Conservation (phyloP, 1,284 basidiomycete genomes). For the Xanthoconium separans region DNA sequence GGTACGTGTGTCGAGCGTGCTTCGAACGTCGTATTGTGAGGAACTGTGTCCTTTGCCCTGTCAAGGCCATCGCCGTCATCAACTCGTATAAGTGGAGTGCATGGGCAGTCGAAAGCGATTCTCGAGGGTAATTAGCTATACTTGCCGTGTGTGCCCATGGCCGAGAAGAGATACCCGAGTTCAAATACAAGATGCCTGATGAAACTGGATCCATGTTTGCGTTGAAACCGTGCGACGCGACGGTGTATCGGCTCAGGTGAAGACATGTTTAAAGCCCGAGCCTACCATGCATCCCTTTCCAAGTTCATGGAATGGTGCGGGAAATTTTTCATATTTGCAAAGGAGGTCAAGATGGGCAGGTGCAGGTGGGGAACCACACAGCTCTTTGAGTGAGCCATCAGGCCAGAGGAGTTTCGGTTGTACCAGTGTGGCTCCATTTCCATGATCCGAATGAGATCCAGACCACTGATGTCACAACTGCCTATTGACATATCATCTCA, state of each 20-base stretch:
- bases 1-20: slow-evolving; percentile 41
- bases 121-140: slow-evolving; percentile 64
- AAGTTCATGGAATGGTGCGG: slow-evolving; percentile 39
- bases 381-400: slow-evolving; percentile 80
- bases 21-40: background rate
- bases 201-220: slow-evolving; percentile 79
- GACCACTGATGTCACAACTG: slow-evolving; percentile 16
- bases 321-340: slow-evolving; percentile 88
- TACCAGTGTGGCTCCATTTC: slow-evolving; percentile 60
- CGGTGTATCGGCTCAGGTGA: slow-evolving; percentile 83
- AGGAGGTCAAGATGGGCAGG: slow-evolving; percentile 81
- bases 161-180: slow-evolving; percentile 97
- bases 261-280: slow-evolving; percentile 77
- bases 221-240: slow-evolving; percentile 96
- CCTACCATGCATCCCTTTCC: background rate
- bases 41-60: background rate
- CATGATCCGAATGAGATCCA: background rate
- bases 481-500: slow-evolving; percentile 6
- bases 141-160: slow-evolving; percentile 88
- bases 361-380: slow-evolving; percentile 70
- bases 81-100: slow-evolving; percentile 87
- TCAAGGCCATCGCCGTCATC: slow-evolving; percentile 83
- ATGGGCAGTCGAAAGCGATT: slow-evolving; percentile 38
- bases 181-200: slow-evolving; percentile 86
- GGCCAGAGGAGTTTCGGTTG: slow-evolving; percentile 76